Percentiles rank a stretch among this genome's conserved stretches.
These are phyloP conservation scores for Amanita pallidorosea DNA, from an alignment of 768 basidiomycete genomes.

Conservation along the genomic window DNA sequence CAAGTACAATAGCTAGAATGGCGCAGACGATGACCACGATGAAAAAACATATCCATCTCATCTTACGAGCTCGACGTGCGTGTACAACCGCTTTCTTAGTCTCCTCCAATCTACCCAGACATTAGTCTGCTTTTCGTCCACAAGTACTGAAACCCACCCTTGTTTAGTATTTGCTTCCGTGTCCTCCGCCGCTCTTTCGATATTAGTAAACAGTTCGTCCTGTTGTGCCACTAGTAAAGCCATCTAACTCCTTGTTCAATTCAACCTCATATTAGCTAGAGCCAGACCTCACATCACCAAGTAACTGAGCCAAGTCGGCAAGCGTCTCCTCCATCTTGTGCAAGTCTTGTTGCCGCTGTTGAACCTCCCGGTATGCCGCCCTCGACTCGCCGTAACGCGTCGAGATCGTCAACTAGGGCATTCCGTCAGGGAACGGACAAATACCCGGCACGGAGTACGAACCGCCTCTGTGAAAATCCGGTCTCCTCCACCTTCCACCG, in stretches of 20 bases:
- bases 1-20: constrained; percentile 52
- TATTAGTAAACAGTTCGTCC: constrained; percentile 55
- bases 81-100: constrained; percentile 59
- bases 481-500: constrained; percentile 50
- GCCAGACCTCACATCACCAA: constrained; percentile 53
- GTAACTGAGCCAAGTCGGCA: constrained; percentile 81
- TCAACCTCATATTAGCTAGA: neutral
- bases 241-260: constrained; percentile 42
- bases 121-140: neutral
- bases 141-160: constrained; percentile 37
- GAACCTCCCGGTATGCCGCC: constrained; percentile 78
- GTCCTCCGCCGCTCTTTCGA: constrained; percentile 50
- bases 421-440: neutral
- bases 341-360: constrained; percentile 80
- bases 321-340: constrained; percentile 78
- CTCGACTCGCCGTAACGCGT: constrained; percentile 77
- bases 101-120: constrained; percentile 38
- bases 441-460: constrained; percentile 8
- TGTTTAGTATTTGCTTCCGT: constrained; percentile 61
- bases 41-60: constrained; percentile 81
- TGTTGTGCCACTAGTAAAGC: constrained; percentile 69
- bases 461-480: constrained; percentile 79
- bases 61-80: constrained; percentile 56
- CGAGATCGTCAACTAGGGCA: constrained; percentile 54
- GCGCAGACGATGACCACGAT: constrained; percentile 42